These are phyloP conservation scores for Ophiocordyceps camponoti-leonardi DNA, from an alignment of 2,329 filamentous ascomycete species.

Conservation along the genomic window DNA sequence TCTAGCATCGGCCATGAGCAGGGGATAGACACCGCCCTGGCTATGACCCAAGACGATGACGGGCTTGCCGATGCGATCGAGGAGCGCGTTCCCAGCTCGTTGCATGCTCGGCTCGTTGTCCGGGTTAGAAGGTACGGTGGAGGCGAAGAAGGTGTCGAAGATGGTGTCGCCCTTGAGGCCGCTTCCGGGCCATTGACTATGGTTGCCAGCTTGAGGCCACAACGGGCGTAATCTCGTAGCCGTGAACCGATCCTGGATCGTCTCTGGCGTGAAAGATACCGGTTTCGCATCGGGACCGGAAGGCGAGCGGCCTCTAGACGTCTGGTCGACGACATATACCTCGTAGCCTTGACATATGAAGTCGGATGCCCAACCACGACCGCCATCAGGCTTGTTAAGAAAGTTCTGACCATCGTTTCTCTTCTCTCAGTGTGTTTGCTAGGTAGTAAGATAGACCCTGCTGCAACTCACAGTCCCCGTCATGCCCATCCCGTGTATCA, in stretches of 20 bases:
- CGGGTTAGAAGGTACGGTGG: slow-evolving; percentile 18
- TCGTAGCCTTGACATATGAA: slow-evolving; percentile 28
- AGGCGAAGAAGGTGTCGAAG: slow-evolving; percentile 24
- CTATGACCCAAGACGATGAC: slow-evolving; percentile 26
- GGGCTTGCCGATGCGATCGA: slow-evolving; percentile 24
- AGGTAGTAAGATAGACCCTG: not conserved
- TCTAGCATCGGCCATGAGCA: slow-evolving; percentile 22
- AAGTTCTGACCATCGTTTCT: slow-evolving; percentile 16
- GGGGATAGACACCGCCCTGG: slow-evolving; percentile 23
- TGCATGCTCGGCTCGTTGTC: slow-evolving; percentile 15
- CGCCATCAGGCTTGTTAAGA: slow-evolving; percentile 13
- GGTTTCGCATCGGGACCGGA: slow-evolving; percentile 11
- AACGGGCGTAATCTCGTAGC: slow-evolving; percentile 13
- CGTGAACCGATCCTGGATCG: slow-evolving; percentile 20
- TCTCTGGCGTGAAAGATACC: slow-evolving; percentile 14
- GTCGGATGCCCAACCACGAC: slow-evolving; percentile 27
- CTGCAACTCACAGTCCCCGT: slow-evolving; percentile 18
- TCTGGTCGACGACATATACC: slow-evolving; percentile 28
- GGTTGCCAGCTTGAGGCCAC: slow-evolving; percentile 21
- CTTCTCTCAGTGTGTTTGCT: not conserved
- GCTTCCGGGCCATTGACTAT: slow-evolving; percentile 25
- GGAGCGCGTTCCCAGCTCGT: slow-evolving; percentile 20
- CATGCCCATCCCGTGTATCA: slow-evolving; percentile 24
- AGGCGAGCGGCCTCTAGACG: slow-evolving; percentile 25
- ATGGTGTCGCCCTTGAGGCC: slow-evolving; percentile 20